Conservation (phyloP, 2,329 filamentous ascomycete species). For the Pleochaeta shiraiana region DNA sequence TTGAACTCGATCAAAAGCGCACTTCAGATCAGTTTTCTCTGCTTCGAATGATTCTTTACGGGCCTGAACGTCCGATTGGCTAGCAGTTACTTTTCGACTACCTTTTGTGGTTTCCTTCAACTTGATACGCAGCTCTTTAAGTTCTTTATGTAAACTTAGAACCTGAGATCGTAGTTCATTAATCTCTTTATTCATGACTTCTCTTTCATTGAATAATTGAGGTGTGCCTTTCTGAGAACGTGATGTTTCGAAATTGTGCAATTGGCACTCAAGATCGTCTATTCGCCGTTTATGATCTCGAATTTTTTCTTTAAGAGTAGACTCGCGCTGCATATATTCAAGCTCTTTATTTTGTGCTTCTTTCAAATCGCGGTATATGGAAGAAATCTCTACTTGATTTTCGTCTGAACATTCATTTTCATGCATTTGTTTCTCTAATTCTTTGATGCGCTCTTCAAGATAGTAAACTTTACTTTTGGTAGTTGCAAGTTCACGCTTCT, state of each 20-base stretch:
- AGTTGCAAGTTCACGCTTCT: slow-evolving; percentile 23
- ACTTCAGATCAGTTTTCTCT: slow-evolving; percentile 18
- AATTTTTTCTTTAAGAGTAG: slow-evolving; percentile 36
- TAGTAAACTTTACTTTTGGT: slow-evolving; percentile 41
- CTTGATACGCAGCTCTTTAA: slow-evolving; percentile 31
- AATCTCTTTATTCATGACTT: slow-evolving; percentile 26
- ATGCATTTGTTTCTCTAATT: slow-evolving; percentile 22
- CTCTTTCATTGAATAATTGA: not conserved
- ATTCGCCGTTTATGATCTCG: slow-evolving; percentile 43
- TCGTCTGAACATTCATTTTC: slow-evolving; percentile 21
- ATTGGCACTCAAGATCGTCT: slow-evolving; percentile 41
- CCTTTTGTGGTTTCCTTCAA: slow-evolving; percentile 27
- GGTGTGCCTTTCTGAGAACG: slow-evolving; percentile 18
- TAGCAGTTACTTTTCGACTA: slow-evolving; percentile 21
- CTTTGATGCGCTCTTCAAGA: slow-evolving; percentile 33
- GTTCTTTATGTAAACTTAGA: slow-evolving; percentile 33
- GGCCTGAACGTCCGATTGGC: slow-evolving; percentile 29
- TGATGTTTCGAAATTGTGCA: slow-evolving; percentile 40
- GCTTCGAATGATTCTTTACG: slow-evolving; percentile 21
- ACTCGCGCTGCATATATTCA: slow-evolving; percentile 41
- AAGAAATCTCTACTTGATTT: slow-evolving; percentile 30
- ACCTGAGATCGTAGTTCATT: slow-evolving; percentile 37
- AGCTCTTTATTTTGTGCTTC: slow-evolving; percentile 42
- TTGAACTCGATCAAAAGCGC: slow-evolving; percentile 25
- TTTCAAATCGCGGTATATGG: slow-evolving; percentile 39